Evolutionary conservation across 1,284 basidiomycete species (phyloP).

Genomic region (Polyporus tsugae): DNA sequence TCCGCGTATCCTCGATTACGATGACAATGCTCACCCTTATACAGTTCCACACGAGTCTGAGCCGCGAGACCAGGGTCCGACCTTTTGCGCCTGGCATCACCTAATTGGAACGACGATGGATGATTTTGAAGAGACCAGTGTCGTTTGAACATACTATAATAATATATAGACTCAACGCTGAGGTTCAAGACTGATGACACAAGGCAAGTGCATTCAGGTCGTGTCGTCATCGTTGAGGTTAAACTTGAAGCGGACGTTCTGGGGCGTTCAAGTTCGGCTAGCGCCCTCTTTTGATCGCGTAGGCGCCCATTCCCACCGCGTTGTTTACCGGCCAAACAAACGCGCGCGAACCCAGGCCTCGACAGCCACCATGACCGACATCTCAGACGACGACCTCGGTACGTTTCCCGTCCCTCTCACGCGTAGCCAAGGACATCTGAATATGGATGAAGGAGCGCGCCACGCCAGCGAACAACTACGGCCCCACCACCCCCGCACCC

Average conservation of each 20-base stretch:
- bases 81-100: too few species aligned
- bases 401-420: conserved; percentile 20
- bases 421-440: conserved; percentile 31
- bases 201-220: background rate
- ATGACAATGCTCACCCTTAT: background rate
- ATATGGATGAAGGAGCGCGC: conserved; percentile 29
- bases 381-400: conserved; percentile 36
- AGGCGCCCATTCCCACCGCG: conserved; percentile 24
- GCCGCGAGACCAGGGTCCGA: too few species aligned
- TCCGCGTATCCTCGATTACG: background rate
- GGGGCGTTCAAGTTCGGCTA: background rate
- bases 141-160: too few species aligned
- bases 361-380: conserved; percentile 31
- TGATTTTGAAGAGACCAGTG: too few species aligned
- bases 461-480: conserved; percentile 29
- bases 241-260: too few species aligned
- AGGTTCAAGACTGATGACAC: too few species aligned
- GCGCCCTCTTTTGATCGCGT: conserved; percentile 11
- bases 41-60: too few species aligned
- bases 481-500: conserved; percentile 41
- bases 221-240: background rate
- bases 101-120: too few species aligned
- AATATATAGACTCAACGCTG: too few species aligned
- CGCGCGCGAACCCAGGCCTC: conserved; percentile 18
- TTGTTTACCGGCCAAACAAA: conserved; percentile 32